Evolutionary conservation across 2,329 filamentous ascomycete species (phyloP).

Genomic region (Alternaria alternata): DNA sequence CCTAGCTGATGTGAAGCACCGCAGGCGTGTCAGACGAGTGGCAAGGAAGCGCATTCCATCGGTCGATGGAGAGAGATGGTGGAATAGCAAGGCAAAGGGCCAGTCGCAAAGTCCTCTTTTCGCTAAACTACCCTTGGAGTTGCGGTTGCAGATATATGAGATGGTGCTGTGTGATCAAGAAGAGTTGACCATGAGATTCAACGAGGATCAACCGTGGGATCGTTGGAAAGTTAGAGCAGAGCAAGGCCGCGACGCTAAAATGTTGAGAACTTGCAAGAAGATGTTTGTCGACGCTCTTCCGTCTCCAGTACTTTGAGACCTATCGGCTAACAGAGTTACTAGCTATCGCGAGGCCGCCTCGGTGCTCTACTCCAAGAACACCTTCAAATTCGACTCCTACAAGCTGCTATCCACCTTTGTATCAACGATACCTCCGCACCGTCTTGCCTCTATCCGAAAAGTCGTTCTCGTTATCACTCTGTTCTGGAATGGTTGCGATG

Average conservation of each 20-base stretch:
- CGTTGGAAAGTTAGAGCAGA: background rate
- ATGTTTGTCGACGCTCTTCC: background rate
- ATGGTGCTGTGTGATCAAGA: background rate
- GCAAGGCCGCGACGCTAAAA: background rate
- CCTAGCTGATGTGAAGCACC: background rate
- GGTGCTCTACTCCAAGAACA: background rate
- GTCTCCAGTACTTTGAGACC: background rate
- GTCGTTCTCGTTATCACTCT: background rate
- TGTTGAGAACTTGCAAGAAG: background rate
- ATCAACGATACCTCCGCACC: background rate
- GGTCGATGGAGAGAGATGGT: background rate
- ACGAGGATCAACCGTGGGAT: background rate
- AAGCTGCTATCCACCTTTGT: background rate
- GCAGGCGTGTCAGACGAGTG: background rate
- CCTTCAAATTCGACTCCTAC: background rate
- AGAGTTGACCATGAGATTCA: background rate
- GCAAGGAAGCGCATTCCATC: background rate
- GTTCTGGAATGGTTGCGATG: background rate
- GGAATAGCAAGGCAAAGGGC: background rate
- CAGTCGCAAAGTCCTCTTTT: background rate
- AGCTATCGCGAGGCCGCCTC: background rate
- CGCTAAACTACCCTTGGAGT: background rate
- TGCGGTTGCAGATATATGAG: background rate
- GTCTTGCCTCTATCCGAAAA: background rate
- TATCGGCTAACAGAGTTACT: background rate